phyloP scores from a whole-genome alignment of 352 stramenopile species.

The Thraustochytrium striatum region DNA sequence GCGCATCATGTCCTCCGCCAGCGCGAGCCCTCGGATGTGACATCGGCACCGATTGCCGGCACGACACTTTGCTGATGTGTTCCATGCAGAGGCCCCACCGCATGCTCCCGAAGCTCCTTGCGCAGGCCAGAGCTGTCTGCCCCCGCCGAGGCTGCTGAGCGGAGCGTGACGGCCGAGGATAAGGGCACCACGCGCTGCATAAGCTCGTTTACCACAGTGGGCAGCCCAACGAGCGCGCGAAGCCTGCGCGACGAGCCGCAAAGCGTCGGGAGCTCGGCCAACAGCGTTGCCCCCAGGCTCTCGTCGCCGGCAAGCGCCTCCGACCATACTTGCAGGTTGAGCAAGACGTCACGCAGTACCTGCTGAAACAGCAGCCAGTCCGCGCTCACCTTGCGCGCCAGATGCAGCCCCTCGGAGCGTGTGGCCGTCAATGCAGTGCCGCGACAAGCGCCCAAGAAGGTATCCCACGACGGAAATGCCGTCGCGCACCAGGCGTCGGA shows the following conservation, averaged over 20 bases:
- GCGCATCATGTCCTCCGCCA: too few species aligned
- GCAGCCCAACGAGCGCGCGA: not conserved
- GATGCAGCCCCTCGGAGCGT: slow-evolving; percentile 20
- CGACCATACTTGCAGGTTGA: slow-evolving; percentile 16
- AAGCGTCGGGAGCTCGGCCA: too few species aligned
- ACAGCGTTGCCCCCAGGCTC: too few species aligned
- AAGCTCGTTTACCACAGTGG: not conserved
- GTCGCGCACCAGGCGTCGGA: slow-evolving; percentile 9
- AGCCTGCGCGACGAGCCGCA: not conserved
- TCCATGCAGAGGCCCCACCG: too few species aligned
- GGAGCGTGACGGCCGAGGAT: too few species aligned
- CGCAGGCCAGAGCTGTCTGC: too few species aligned
- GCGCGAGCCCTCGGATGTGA: too few species aligned
- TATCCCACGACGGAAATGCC: not conserved
- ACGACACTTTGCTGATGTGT: too few species aligned
- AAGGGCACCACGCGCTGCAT: too few species aligned
- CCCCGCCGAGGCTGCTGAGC: too few species aligned
- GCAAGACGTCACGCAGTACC: slow-evolving; percentile 19
- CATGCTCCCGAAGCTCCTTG: too few species aligned
- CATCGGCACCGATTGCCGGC: too few species aligned
- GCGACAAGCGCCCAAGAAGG: not conserved
- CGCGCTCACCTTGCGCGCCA: not conserved
- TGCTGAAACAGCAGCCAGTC: slow-evolving; percentile 25
- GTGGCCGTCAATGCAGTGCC: not conserved
- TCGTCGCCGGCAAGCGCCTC: not conserved